A percentile compares a stretch with the other conserved stretches of the same genome.
phyloP scores from a whole-genome alignment of 805 yeast species.

The Wickerhamiella slavikovae region DNA sequence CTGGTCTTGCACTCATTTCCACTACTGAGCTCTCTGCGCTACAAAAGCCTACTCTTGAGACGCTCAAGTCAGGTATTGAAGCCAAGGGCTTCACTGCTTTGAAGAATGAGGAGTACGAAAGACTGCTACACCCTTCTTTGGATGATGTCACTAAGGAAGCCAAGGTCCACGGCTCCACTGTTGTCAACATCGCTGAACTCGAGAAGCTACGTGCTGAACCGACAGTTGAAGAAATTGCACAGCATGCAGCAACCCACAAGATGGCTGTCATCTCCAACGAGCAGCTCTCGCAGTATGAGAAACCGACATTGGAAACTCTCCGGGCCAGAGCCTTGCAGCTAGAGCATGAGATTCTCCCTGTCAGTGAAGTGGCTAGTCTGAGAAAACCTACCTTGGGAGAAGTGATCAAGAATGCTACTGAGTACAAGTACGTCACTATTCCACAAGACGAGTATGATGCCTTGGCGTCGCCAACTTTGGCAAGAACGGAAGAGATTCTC shows the following conservation, averaged over 20 bases:
- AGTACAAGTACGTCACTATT: slow-evolving; percentile 11
- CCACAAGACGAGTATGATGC: slow-evolving; percentile 8
- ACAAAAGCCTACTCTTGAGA: slow-evolving; percentile 2
- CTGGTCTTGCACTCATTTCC: no score
- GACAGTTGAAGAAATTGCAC: slow-evolving; percentile 2
- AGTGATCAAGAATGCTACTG: neutral
- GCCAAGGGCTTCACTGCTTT: no score
- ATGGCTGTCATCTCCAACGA: neutral
- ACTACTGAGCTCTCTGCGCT: no score
- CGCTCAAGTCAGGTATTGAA: no score
- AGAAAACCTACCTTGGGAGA: neutral
- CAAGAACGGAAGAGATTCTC: slow-evolving; percentile 11
- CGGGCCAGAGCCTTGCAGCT: neutral
- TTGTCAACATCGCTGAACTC: slow-evolving; percentile 9
- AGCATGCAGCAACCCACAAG: neutral
- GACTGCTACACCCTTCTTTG: slow-evolving; percentile 1
- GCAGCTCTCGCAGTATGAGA: neutral
- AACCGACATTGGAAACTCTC: neutral
- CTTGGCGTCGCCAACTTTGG: slow-evolving; percentile 1
- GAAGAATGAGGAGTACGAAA: no score
- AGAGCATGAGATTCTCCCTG: neutral
- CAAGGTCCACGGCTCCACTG: slow-evolving; percentile 3
- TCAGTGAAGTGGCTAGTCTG: neutral
- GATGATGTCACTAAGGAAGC: slow-evolving; percentile 1
- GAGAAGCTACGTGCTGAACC: slow-evolving; percentile 1